These are phyloP conservation scores for Byssothecium circinans DNA, from an alignment of 2,329 filamentous ascomycete species.

Conservation along the genomic window DNA sequence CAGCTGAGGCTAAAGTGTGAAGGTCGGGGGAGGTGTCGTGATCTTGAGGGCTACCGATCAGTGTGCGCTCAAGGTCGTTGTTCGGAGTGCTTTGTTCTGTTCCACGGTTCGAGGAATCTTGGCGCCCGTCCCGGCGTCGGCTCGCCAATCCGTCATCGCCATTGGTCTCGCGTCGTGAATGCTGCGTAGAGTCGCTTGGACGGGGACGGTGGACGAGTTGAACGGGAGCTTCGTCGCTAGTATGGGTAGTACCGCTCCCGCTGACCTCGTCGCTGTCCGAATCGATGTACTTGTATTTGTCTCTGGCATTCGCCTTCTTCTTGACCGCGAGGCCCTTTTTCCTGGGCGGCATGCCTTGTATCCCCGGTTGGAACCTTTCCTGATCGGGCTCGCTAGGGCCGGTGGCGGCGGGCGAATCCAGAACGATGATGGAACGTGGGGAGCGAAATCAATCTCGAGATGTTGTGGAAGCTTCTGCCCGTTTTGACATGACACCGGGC, in stretches of 20 bases:
- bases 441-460: slow-evolving; percentile 9
- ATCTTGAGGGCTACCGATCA: too few relatives aligned
- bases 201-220: neutral
- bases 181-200: neutral
- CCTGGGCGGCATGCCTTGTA: slow-evolving; percentile 22
- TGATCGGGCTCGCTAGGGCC: slow-evolving; percentile 13
- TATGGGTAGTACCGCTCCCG: too few relatives aligned
- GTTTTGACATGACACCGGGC: too few relatives aligned
- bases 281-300: slow-evolving; percentile 16
- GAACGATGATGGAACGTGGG: slow-evolving; percentile 21
- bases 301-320: slow-evolving; percentile 11
- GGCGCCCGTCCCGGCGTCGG: neutral
- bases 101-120: neutral
- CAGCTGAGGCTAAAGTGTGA: neutral
- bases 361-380: neutral
- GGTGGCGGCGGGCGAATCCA: slow-evolving; percentile 25
- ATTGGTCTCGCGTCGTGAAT: neutral
- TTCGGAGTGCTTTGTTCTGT: neutral
- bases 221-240: neutral
- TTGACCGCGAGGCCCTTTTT: slow-evolving; percentile 28
- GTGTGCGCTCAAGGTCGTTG: neutral
- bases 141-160: neutral
- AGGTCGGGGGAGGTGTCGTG: neutral
- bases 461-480: neutral
- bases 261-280: slow-evolving; percentile 9